phyloP scores from a whole-genome alignment of 129 eudicot species.

The Lactuca sativa region DNA sequence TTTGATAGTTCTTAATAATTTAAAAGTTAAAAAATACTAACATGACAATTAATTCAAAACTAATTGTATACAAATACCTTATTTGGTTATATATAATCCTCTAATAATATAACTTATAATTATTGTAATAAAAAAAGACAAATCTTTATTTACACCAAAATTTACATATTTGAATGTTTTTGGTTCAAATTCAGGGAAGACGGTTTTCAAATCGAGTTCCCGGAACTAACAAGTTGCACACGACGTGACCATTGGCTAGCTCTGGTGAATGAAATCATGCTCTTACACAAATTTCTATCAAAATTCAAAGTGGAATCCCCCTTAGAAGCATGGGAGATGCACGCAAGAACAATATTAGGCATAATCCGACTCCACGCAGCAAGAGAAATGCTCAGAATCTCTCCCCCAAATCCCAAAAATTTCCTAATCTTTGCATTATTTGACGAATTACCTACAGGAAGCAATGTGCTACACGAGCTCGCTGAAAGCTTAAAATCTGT shows the following conservation, averaged over 20 bases:
- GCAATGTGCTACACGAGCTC: slow-evolving; percentile 62
- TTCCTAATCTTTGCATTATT: slow-evolving; percentile 68
- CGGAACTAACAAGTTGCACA: slow-evolving; percentile 87
- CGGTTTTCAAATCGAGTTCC: slow-evolving; percentile 63
- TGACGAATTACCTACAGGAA: slow-evolving; percentile 85
- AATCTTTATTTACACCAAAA: background rate
- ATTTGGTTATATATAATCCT: no score
- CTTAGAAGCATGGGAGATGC: slow-evolving; percentile 77
- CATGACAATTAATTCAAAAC: background rate
- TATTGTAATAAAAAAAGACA: background rate
- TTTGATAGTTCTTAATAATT: no score
- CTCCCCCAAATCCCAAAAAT: slow-evolving; percentile 77
- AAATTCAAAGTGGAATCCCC: slow-evolving; percentile 52
- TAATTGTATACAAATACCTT: no score
- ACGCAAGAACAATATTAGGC: slow-evolving; percentile 76
- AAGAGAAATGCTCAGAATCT: slow-evolving; percentile 80
- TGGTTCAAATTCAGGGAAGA: slow-evolving; percentile 51
- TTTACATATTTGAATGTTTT: background rate
- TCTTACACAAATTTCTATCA: slow-evolving; percentile 57
- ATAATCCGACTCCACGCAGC: slow-evolving; percentile 90
- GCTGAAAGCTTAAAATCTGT: slow-evolving; percentile 51
- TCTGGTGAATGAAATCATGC: slow-evolving; percentile 61
- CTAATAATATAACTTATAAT: no score
- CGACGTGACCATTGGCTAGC: slow-evolving; percentile 97
- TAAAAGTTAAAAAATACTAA: no score